Evolutionary conservation across 225 moss, liverwort and hornwort genomes (phyloP).

Genomic region (Polytrichum formosum): DNA sequence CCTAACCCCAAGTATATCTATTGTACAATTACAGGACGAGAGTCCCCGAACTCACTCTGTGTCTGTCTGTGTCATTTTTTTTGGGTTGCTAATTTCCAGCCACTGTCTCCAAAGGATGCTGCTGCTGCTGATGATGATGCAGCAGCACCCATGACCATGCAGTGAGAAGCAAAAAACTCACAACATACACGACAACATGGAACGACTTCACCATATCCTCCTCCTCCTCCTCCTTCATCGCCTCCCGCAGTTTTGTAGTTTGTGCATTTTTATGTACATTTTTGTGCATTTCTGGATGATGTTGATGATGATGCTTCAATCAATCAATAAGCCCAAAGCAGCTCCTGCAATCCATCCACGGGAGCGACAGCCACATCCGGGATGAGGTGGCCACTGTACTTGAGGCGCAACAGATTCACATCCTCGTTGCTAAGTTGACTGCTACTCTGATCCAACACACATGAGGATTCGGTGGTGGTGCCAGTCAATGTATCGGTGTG

Average conservation of each 20-base stretch:
- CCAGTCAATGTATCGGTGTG: slow-evolving; percentile 15
- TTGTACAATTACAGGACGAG: neutral
- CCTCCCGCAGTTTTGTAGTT: neutral
- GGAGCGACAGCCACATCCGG: slow-evolving; percentile 25
- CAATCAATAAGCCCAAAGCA: slow-evolving; percentile 46
- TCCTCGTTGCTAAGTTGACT: slow-evolving; percentile 39
- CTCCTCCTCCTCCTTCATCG: neutral
- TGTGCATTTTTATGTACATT: neutral
- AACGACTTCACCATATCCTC: neutral
- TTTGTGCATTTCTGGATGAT: neutral
- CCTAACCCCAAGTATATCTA: neutral
- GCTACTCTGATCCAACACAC: slow-evolving; percentile 13
- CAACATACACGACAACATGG: slow-evolving; percentile 1
- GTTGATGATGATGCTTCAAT: neutral
- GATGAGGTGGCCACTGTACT: slow-evolving; percentile 23
- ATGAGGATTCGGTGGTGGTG: slow-evolving; percentile 27
- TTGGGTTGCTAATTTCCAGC: neutral
- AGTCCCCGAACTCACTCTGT: neutral
- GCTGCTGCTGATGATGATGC: too few species aligned
- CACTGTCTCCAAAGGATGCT: neutral
- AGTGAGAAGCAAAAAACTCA: neutral
- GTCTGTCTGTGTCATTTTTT: neutral
- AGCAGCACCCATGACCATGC: too few species aligned
- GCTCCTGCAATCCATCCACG: slow-evolving; percentile 39
- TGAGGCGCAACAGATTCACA: slow-evolving; percentile 26